Evolutionary conservation across 352 stramenopile genomes (phyloP), one percentile per base, ranked within the genome.

Genomic region (Globisporangium spinosum): DNA sequence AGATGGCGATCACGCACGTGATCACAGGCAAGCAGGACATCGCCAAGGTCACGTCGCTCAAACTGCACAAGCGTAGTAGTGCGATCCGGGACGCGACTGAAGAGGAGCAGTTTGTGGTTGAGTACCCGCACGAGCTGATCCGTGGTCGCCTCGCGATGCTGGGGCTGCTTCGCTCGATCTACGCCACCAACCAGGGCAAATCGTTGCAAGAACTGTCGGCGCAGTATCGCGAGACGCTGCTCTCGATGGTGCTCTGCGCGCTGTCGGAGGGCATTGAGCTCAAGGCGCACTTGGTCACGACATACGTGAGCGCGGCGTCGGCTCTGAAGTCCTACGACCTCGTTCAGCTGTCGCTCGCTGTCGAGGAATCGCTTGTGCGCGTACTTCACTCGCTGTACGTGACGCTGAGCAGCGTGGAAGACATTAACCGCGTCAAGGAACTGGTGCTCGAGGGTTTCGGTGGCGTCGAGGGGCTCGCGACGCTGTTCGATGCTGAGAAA

Each of bases 391-490:
- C 83, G 3, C 58, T 91, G 12, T 77, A 79, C 3, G 70, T 71
- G 29, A 75, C 82, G 9, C 62, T 91, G 22, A 61, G 63, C 9
- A 78, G 76, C 27, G 75, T 91, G 34, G 53, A 75, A 2, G 82
- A 93, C 54, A 49, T 70, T 12, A 68, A 75, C 9, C 77, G 76
- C 20, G 70, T 89, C 22, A 82, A 80, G 8, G 71, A 75, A 32
- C 69, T 91, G 32, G 75, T 90, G 38, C 61, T 93, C 3, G 82
- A 89, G 35, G 73, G 73, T 29, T 93, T 93, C 63, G 82, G 83
- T 47, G 76, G 77, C 17, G 74, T 90, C 34, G 78, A 88, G 20
- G 76, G 74, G 0, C 64, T 94, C 4, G 80, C 84, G 15, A 77
- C 76, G 49, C 79, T 89, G 23, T 93, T 95, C 47, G 85, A 93